A percentile compares a stretch with the other conserved stretches of the same genome.
phyloP scores from a whole-genome alignment of 2,329 filamentous ascomycete genomes.

The Biscogniauxia marginata region DNA sequence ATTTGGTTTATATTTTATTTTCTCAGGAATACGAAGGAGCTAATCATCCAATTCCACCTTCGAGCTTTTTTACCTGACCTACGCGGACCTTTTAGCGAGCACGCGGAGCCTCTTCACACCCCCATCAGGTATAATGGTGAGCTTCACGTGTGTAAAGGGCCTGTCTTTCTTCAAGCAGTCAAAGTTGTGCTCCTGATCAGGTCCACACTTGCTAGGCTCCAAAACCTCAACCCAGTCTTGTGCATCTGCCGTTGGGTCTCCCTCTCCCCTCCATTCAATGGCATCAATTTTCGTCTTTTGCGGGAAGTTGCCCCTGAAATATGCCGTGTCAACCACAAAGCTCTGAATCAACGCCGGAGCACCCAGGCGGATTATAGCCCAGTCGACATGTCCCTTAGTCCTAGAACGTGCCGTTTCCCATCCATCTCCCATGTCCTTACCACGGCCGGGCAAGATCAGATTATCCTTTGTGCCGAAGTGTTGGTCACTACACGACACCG shows the following conservation, averaged over 20 bases:
- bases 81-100: conserved; percentile 59
- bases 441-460: conserved; percentile 73
- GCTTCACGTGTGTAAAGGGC: conserved; percentile 77
- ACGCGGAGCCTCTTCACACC: conserved; percentile 86
- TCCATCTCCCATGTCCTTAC: conserved; percentile 83
- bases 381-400: conserved; percentile 71
- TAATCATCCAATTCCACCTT: not conserved
- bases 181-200: conserved; percentile 72
- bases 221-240: conserved; percentile 66
- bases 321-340: conserved; percentile 75
- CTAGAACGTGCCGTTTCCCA: conserved; percentile 82
- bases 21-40: too few relatives aligned
- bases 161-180: conserved; percentile 53
- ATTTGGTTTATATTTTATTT: too few relatives aligned
- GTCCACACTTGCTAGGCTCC: conserved; percentile 64
- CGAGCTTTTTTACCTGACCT: too few relatives aligned
- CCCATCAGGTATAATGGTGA: conserved; percentile 91
- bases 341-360: conserved; percentile 62
- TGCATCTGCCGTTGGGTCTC: conserved; percentile 56
- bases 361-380: conserved; percentile 75
- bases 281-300: conserved; percentile 70
- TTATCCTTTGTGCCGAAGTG: conserved; percentile 83
- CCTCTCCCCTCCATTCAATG: conserved; percentile 52
- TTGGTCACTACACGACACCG: conserved; percentile 74
- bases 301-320: conserved; percentile 82